phyloP scores from a whole-genome alignment of 208 protist genomes.

The Crithidia sp. region DNA sequence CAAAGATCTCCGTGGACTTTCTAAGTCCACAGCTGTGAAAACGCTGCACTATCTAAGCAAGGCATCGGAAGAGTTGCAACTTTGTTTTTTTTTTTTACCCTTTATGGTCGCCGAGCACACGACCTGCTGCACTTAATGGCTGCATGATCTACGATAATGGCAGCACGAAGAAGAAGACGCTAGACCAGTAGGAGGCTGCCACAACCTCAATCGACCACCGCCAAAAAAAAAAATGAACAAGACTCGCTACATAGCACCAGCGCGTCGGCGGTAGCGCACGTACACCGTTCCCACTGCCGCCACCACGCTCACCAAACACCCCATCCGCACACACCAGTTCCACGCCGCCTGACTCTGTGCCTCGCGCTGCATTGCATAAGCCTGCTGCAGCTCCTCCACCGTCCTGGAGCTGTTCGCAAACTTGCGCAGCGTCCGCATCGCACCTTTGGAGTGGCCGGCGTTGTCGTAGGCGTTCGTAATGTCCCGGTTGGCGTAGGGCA shows the following conservation, averaged over 20 bases:
- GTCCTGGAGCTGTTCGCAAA: slow-evolving; percentile 25
- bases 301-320: slow-evolving; percentile 22
- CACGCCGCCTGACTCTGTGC: slow-evolving; percentile 5
- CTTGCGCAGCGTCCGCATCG: not conserved
- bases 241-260: not conserved
- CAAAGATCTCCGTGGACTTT: no score
- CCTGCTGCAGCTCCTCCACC: slow-evolving; percentile 13
- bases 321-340: slow-evolving; percentile 23
- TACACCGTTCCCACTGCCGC: slow-evolving; percentile 17
- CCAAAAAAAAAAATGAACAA: no score
- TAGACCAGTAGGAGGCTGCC: no score
- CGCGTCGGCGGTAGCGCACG: slow-evolving; percentile 9
- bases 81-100: no score
- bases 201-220: no score
- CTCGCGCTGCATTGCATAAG: slow-evolving; percentile 9
- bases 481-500: slow-evolving; percentile 32
- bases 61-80: no score
- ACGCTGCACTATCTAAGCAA: no score
- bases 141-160: no score
- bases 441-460: slow-evolving; percentile 6
- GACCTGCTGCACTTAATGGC: no score
- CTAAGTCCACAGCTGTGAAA: no score
- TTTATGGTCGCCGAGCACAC: no score
- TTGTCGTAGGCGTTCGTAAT: slow-evolving; percentile 30
- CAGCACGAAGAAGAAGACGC: no score